Base-by-base conservation (phyloP, 768 basidiomycete species). In the Hericium alpestre region DNA sequence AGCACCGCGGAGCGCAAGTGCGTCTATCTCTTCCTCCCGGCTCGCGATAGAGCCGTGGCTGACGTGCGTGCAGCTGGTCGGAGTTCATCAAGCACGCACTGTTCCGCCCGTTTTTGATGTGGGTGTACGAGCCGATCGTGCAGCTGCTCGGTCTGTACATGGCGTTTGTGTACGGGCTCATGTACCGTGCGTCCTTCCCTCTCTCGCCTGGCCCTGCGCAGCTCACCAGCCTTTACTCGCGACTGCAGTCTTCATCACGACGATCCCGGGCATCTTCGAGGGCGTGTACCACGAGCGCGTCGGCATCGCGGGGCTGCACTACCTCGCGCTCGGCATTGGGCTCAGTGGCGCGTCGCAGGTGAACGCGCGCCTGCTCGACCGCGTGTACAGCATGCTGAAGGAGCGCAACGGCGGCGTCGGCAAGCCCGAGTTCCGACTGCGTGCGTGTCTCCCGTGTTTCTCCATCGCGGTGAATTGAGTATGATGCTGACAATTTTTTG, bases 301-400 rank as follows among this genome's bases (percentile, higher is more conserved):
- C 10, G 84, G 86, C 4, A 82, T 84, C 53, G 74, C 80, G 0
- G 84, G 86, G 0, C 67, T 90, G 27, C 74, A 90, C 63, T 93
- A 90, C 61, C 72, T 90, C 56, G 78, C 87, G 0, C 74, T 90
- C 7, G 88, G 86, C 0, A 16, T 84, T 2, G 87, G 88, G 2
- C 68, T 87, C 20, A 64, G 71, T 1, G 58, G 69, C 2, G 76
- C 78, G 0, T 79, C 82, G 1, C 75, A 71, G 64, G 9, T 76
- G 11, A 86, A 84, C 56, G 84, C 84, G 0, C 71, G 75, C 12
- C 60, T 72, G 2, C 68, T 88, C 69, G 88, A 91, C 65, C 67
- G 63, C 48, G 63, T 86, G 2, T 86, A 86, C 55, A 64, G 73
- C 0, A 66, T 75, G 58, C 70, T 80, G 49, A 82, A 78, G 59